phyloP scores from a whole-genome alignment of 2,329 filamentous ascomycete species.

The Fusarium nelsonii region DNA sequence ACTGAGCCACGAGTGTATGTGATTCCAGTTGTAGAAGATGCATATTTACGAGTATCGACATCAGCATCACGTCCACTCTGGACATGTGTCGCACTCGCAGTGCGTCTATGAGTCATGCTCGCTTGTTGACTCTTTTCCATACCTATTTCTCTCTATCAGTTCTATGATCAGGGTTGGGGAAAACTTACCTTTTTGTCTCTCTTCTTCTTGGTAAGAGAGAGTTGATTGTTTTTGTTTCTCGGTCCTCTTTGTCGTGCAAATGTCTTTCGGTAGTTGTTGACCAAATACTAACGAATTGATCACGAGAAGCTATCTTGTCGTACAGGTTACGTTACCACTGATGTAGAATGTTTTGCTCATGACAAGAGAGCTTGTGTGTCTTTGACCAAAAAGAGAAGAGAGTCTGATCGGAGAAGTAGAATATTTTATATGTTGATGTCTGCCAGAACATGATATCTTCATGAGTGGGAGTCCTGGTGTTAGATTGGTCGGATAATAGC shows the following conservation, averaged over 20 bases:
- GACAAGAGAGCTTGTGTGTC: constrained; percentile 23
- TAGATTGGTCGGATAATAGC: constrained; percentile 13
- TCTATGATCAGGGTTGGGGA: constrained; percentile 18
- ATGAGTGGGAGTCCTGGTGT: not conserved
- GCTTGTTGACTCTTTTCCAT: not conserved
- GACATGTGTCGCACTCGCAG: constrained; percentile 10
- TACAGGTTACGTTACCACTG: constrained; percentile 40
- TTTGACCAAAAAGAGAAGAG: not conserved
- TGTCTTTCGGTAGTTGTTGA: constrained; percentile 33
- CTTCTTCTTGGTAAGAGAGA: not conserved
- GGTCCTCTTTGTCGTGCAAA: constrained; percentile 23
- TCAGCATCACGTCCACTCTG: not conserved
- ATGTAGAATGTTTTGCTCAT: not conserved
- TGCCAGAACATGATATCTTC: constrained; percentile 4
- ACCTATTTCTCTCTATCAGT: constrained; percentile 28
- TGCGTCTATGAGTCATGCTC: constrained; percentile 26
- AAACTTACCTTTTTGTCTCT: constrained; percentile 21
- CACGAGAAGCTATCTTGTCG: constrained; percentile 41
- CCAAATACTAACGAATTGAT: constrained; percentile 20
- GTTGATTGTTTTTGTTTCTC: constrained; percentile 7
- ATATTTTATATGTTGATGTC: constrained; percentile 16
- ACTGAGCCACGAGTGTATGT: constrained; percentile 6
- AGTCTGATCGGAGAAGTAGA: not conserved
- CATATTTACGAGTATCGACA: constrained; percentile 2
- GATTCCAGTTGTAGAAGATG: constrained; percentile 8